These are phyloP conservation scores for Phyllosticta paracitricarpa DNA, from an alignment of 2,329 filamentous ascomycete species.

Conservation along the genomic window DNA sequence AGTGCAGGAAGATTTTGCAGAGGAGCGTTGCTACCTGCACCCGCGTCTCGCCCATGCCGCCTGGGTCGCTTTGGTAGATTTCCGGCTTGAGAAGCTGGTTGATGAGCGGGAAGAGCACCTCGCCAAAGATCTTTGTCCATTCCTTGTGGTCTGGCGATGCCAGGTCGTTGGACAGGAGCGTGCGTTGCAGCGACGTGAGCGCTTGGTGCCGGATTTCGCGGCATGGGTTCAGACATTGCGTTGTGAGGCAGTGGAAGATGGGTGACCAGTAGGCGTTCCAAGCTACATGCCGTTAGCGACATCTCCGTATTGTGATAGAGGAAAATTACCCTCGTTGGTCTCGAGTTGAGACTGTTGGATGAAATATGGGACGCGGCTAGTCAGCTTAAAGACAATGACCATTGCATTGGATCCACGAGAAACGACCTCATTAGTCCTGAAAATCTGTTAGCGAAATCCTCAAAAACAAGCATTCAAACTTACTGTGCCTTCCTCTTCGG, in stretches of 20 bases:
- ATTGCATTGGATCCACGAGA: slow-evolving; percentile 72
- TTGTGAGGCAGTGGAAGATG: slow-evolving; percentile 78
- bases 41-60: slow-evolving; percentile 91
- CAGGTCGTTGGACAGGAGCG: slow-evolving; percentile 74
- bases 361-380: slow-evolving; percentile 67
- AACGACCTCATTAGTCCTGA: slow-evolving; percentile 61
- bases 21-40: slow-evolving; percentile 84
- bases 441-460: not conserved
- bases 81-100: slow-evolving; percentile 83
- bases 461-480: slow-evolving; percentile 15
- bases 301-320: not conserved
- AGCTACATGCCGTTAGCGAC: slow-evolving; percentile 40
- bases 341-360: slow-evolving; percentile 93
- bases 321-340: slow-evolving; percentile 60
- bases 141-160: slow-evolving; percentile 76
- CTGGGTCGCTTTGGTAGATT: slow-evolving; percentile 79
- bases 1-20: slow-evolving; percentile 93
- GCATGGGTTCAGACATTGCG: slow-evolving; percentile 89
- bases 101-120: slow-evolving; percentile 89
- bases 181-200: slow-evolving; percentile 74
- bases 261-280: slow-evolving; percentile 98
- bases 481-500: slow-evolving; percentile 44
- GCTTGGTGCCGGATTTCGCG: slow-evolving; percentile 86
- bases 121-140: slow-evolving; percentile 90
- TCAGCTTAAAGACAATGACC: slow-evolving; percentile 71